phyloP scores from a whole-genome alignment of 192 early-diverging fungal genomes.

The Chytriomyces confervae region DNA sequence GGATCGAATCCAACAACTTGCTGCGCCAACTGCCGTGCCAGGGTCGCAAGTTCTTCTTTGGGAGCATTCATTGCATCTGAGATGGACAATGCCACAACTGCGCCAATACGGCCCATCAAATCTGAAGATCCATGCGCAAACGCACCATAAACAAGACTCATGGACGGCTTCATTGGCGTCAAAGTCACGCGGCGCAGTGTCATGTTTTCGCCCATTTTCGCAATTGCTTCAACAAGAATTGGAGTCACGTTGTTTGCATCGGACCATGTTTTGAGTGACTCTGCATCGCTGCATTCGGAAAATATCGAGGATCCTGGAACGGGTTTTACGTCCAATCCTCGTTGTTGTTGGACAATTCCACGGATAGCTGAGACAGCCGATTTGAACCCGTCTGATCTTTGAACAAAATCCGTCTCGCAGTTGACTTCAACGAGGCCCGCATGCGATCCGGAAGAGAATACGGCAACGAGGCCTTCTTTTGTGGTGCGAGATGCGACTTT shows the following conservation, averaged over 20 bases:
- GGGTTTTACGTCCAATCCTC: background rate
- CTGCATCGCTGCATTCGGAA: background rate
- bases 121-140: slow-evolving; percentile 68
- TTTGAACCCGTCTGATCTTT: slow-evolving; percentile 31
- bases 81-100: slow-evolving; percentile 68
- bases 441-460: background rate
- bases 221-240: slow-evolving; percentile 76
- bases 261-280: background rate
- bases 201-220: slow-evolving; percentile 90
- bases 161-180: background rate
- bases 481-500: slow-evolving; percentile 66
- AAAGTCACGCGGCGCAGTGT: slow-evolving; percentile 72
- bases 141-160: slow-evolving; percentile 43
- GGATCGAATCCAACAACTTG: slow-evolving; percentile 87
- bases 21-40: slow-evolving; percentile 79
- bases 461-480: slow-evolving; percentile 25
- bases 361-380: slow-evolving; percentile 48
- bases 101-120: slow-evolving; percentile 77
- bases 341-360: background rate
- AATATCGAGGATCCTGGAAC: background rate
- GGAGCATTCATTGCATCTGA: slow-evolving; percentile 5
- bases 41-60: slow-evolving; percentile 39
- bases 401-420: slow-evolving; percentile 97
- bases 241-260: slow-evolving; percentile 14
- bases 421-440: slow-evolving; percentile 66